These are phyloP conservation scores for Erodium moschatum DNA, from an alignment of 441 rosid species.

Conservation along the genomic window DNA sequence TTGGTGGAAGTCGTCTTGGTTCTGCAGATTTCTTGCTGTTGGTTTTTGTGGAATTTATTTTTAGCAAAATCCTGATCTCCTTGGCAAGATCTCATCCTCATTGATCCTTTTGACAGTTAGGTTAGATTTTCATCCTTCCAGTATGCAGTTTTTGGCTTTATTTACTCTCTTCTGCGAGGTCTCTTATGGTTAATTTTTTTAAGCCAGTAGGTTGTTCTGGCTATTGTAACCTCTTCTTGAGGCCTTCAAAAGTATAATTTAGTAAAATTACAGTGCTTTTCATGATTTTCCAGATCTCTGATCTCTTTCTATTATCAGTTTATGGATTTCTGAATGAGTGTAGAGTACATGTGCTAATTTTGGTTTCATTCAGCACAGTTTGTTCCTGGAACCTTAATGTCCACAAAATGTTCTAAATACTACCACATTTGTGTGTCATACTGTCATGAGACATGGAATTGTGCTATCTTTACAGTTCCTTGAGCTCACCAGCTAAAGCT, in stretches of 20 bases:
- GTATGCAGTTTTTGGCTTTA: background rate
- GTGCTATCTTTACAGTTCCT: background rate
- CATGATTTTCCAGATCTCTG: conserved; percentile 2
- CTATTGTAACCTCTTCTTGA: conserved; percentile 18
- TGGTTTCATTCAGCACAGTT: background rate
- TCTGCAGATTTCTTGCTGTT: conserved; percentile 18
- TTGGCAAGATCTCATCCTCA: conserved; percentile 9
- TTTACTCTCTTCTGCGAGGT: background rate
- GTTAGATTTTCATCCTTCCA: too few species aligned
- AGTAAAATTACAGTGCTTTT: conserved; percentile 12
- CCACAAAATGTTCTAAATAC: conserved; percentile 3
- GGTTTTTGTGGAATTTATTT: conserved; percentile 11
- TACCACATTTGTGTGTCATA: background rate
- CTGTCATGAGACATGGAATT: too few species aligned
- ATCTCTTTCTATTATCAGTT: background rate
- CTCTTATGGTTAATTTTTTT: conserved; percentile 9
- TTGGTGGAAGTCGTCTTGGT: conserved; percentile 21
- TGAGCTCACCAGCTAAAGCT: conserved; percentile 30
- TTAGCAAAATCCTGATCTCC: conserved; percentile 8
- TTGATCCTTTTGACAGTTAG: background rate
- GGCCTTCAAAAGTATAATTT: conserved; percentile 19
- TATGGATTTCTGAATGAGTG: background rate
- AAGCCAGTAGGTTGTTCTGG: conserved; percentile 11
- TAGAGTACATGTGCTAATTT: background rate
- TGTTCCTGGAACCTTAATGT: background rate